Conservation (phyloP, 2,329 filamentous ascomycete species). For the Rutstroemia sp. region DNA sequence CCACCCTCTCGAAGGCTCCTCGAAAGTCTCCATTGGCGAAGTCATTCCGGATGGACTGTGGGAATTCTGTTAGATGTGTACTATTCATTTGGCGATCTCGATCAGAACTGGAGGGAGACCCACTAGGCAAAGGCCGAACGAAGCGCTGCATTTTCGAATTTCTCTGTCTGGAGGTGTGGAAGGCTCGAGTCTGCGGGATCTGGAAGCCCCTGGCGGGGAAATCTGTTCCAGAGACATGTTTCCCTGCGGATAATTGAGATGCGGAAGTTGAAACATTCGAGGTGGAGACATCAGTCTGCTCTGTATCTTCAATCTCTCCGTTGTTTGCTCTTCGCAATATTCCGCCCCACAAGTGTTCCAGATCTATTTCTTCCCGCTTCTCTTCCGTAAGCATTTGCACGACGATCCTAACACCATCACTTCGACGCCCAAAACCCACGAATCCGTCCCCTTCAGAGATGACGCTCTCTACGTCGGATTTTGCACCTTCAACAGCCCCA, state of each 20-base stretch:
- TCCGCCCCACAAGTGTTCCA: slow-evolving; percentile 54
- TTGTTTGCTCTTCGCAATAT: slow-evolving; percentile 21
- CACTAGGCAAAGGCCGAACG: not conserved
- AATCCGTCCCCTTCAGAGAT: slow-evolving; percentile 46
- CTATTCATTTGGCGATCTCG: no score
- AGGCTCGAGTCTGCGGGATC: slow-evolving; percentile 6
- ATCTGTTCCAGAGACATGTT: not conserved
- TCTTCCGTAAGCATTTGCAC: slow-evolving; percentile 67
- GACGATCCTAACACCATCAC: slow-evolving; percentile 53
- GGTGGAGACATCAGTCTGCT: not conserved
- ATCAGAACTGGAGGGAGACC: not conserved
- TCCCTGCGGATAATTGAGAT: not conserved
- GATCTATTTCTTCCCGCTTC: slow-evolving; percentile 58
- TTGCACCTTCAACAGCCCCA: slow-evolving; percentile 57
- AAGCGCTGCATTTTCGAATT: not conserved
- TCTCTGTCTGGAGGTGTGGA: slow-evolving; percentile 12
- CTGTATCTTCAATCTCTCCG: slow-evolving; percentile 4
- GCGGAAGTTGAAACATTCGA: not conserved
- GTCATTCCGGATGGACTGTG: not conserved
- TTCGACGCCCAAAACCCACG: slow-evolving; percentile 66
- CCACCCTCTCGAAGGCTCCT: slow-evolving; percentile 10
- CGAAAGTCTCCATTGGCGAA: slow-evolving; percentile 15
- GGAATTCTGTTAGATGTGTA: not conserved
- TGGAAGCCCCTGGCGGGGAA: slow-evolving; percentile 3
- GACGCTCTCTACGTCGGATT: slow-evolving; percentile 31